Conservation (phyloP, 108 stramenopile species). For the Nannochloropsis salina region DNA sequence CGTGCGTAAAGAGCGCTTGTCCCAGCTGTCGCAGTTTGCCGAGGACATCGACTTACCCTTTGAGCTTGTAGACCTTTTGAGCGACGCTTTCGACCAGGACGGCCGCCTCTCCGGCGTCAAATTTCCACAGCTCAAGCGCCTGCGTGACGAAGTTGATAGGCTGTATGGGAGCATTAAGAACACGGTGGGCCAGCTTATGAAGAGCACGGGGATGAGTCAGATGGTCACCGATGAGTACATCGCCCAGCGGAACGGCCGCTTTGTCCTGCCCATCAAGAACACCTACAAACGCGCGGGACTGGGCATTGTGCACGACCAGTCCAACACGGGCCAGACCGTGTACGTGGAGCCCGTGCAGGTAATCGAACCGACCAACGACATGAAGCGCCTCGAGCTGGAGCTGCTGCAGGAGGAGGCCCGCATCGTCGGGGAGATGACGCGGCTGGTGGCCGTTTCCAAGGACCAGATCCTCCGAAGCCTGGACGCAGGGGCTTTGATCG, state of each 20-base stretch:
- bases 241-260: constrained; percentile 39
- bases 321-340: constrained; percentile 75
- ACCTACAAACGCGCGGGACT: constrained; percentile 48
- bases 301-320: constrained; percentile 81
- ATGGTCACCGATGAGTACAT: constrained; percentile 28
- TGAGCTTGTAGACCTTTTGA: constrained; percentile 44
- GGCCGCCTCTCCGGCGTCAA: constrained; percentile 43
- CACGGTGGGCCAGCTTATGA: background rate
- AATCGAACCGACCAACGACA: constrained; percentile 79
- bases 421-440: constrained; percentile 39
- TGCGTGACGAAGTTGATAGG: constrained; percentile 30
- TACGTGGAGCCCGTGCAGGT: constrained; percentile 81
- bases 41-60: constrained; percentile 26
- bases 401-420: constrained; percentile 68
- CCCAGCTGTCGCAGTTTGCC: background rate
- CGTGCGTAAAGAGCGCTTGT: background rate
- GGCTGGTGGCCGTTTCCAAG: constrained; percentile 27
- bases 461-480: constrained; percentile 30
- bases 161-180: constrained; percentile 34
- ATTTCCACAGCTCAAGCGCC: constrained; percentile 45
- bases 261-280: constrained; percentile 36
- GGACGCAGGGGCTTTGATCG: constrained; percentile 64
- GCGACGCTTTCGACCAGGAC: constrained; percentile 46
- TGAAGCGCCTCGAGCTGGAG: constrained; percentile 63
- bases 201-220: background rate